Percentiles rank a stretch among this genome's conserved stretches.
Evolutionary conservation across 2,329 filamentous ascomycete genomes (phyloP).

Genomic region (Coleophoma eucalyptorum): DNA sequence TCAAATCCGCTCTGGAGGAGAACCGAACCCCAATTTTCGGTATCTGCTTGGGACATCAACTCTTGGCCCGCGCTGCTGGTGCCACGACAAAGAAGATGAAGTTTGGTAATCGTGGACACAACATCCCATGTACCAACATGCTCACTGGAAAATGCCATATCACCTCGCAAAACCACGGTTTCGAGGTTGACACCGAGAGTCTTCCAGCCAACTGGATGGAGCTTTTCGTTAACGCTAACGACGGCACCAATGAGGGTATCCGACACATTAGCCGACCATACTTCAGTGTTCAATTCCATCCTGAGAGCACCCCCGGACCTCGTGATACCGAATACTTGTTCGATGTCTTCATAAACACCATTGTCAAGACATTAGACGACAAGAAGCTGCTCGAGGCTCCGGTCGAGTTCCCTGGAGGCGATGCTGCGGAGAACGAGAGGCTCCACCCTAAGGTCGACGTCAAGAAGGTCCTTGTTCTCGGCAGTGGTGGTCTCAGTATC

Average conservation of each 20-base stretch:
- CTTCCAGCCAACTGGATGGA: constrained; percentile 82
- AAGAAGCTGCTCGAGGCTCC: constrained; percentile 64
- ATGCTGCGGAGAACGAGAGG: constrained; percentile 71
- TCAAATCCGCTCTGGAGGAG: constrained; percentile 71
- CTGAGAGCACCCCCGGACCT: constrained; percentile 92
- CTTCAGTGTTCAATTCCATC: constrained; percentile 99
- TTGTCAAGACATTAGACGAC: constrained; percentile 68
- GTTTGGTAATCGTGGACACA: constrained; percentile 97
- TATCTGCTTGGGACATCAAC: constrained; percentile 93
- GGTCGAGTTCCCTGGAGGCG: constrained; percentile 84
- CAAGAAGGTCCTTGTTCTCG: constrained; percentile 93
- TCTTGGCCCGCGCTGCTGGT: constrained; percentile 83
- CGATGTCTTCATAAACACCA: constrained; percentile 89
- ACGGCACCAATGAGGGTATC: constrained; percentile 97
- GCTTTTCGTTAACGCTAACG: constrained; percentile 96
- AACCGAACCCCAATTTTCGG: constrained; percentile 87
- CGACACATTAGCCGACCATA: constrained; percentile 81
- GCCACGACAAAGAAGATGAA: constrained; percentile 94
- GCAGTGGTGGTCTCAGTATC: constrained; percentile 92
- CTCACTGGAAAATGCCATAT: constrained; percentile 97
- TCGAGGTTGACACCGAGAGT: constrained; percentile 78
- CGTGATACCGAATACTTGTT: constrained; percentile 96
- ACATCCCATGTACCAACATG: constrained; percentile 96
- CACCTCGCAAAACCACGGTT: constrained; percentile 98
- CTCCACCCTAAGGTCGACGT: constrained; percentile 76